phyloP scores from a whole-genome alignment of 2,329 filamentous ascomycete genomes.

The Xylariales sp. region DNA sequence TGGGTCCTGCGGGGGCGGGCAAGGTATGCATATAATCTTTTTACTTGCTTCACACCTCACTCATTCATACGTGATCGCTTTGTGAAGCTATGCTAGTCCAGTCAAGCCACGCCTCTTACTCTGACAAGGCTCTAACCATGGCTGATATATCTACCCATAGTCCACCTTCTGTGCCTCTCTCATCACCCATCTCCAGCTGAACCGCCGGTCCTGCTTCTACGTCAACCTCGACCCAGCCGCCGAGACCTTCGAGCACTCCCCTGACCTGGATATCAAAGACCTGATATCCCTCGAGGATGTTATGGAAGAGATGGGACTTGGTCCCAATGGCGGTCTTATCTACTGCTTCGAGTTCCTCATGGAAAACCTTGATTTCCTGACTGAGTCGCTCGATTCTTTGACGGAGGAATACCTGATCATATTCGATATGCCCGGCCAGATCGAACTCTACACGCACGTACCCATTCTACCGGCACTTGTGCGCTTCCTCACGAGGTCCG shows the following conservation, averaged over 20 bases:
- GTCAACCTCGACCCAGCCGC: constrained; percentile 97
- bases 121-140: constrained; percentile 6
- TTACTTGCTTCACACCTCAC: constrained; percentile 15
- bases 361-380: constrained; percentile 71
- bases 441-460: constrained; percentile 96
- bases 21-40: constrained; percentile 52
- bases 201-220: constrained; percentile 92
- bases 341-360: constrained; percentile 71
- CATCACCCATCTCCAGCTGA: constrained; percentile 87
- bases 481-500: constrained; percentile 72
- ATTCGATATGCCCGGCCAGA: constrained; percentile 98
- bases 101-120: no score
- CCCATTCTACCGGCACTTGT: constrained; percentile 84
- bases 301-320: constrained; percentile 66
- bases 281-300: constrained; percentile 83
- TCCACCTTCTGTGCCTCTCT: constrained; percentile 93
- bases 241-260: constrained; percentile 84
- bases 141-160: constrained; percentile 32
- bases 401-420: constrained; percentile 97
- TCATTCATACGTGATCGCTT: not conserved
- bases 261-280: constrained; percentile 80
- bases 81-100: not conserved
- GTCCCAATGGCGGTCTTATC: constrained; percentile 71
- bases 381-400: constrained; percentile 65
- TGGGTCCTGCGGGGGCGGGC: constrained; percentile 93